Evolutionary conservation across 2,329 filamentous ascomycete genomes (phyloP), one percentile per base, ranked within the genome.

Genomic region (Ophiocordyceps unilateralis): DNA sequence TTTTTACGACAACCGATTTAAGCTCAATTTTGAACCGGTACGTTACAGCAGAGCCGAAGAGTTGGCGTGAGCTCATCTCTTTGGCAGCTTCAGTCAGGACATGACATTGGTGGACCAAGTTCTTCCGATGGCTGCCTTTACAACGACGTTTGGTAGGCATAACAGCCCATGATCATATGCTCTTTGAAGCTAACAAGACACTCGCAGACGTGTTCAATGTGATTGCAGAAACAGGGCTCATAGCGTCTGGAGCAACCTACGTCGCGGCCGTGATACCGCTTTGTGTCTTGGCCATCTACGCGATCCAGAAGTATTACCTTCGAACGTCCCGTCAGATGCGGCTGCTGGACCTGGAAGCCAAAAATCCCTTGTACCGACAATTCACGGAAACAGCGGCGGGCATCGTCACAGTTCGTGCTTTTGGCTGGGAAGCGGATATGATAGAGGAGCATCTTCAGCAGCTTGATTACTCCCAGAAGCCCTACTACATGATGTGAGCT

Each of bases 301-400:
- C 51, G 2, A 52, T 76, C 2, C 72, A 75, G 47, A 68, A 64
- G 39, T 61, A 72, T 40, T 77, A 77, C 48, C 60, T 78, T 7
- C 62, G 68, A 4, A 77, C 72, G 0, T 75, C 70, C 1, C 62
- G 72, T 0, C 73, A 76, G 50, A 54, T 78, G 7, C 62, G 73
- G 41, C 61, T 72, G 26, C 51, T 78, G 30, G 73, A 76, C 40
- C 59, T 78, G 4, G 73, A 77, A 52, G 65, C 67, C 3, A 74
- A 48, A 30, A 41, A 36, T 3, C 45, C 47, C 3, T 23, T 48
- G 5, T 48, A 47, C 68, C 63, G 15, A 61, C 43, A 26, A 40
- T 15, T 44, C 38, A 22, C 45, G 10, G 48, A 46, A 26, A 40
- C 41, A 2, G 7, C 36, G 20, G 11, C 22, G n/a, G 45, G 45